Evolutionary conservation across 495 filamentous ascomycete genomes (phyloP).

Genomic region (Daldinia concentrica): DNA sequence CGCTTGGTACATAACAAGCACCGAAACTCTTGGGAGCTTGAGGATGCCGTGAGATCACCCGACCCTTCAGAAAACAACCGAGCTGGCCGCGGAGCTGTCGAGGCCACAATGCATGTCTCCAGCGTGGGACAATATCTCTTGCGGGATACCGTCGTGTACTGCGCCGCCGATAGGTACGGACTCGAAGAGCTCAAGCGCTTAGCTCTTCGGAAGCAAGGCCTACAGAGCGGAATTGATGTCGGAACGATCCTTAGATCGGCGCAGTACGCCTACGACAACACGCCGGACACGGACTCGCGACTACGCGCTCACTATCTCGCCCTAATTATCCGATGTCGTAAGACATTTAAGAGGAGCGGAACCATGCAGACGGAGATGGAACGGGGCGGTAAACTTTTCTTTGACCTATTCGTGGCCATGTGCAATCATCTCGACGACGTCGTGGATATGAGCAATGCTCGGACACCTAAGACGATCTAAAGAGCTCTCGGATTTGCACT

Average conservation of each 20-base stretch:
- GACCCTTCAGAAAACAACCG: conserved; percentile 48
- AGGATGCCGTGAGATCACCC: conserved; percentile 61
- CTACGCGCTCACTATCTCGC: conserved; percentile 94
- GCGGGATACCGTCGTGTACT: conserved; percentile 92
- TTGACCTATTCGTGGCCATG: conserved; percentile 97
- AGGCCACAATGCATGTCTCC: conserved; percentile 75
- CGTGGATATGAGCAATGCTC: conserved; percentile 67
- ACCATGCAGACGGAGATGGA: conserved; percentile 99
- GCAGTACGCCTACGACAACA: conserved; percentile 93
- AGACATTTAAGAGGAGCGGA: conserved; percentile 94
- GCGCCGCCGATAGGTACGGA: conserved; percentile 83
- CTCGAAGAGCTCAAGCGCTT: conserved; percentile 88
- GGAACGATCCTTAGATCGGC: conserved; percentile 88
- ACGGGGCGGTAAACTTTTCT: conserved; percentile 87
- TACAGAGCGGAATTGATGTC: conserved; percentile 84
- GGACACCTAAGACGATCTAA: conserved; percentile 62
- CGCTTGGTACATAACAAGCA: conserved; percentile 75
- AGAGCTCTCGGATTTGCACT: conserved; percentile 36
- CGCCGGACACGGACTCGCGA: conserved; percentile 85
- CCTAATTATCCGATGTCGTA: conserved; percentile 90
- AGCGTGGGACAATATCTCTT: conserved; percentile 76
- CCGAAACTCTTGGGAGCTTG: conserved; percentile 75
- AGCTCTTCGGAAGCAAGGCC: conserved; percentile 89
- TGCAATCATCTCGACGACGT: conserved; percentile 96
- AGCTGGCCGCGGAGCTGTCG: conserved; percentile 69